Evolutionary conservation across 768 basidiomycete genomes (phyloP).

Genomic region (Daedaleopsis nitida): DNA sequence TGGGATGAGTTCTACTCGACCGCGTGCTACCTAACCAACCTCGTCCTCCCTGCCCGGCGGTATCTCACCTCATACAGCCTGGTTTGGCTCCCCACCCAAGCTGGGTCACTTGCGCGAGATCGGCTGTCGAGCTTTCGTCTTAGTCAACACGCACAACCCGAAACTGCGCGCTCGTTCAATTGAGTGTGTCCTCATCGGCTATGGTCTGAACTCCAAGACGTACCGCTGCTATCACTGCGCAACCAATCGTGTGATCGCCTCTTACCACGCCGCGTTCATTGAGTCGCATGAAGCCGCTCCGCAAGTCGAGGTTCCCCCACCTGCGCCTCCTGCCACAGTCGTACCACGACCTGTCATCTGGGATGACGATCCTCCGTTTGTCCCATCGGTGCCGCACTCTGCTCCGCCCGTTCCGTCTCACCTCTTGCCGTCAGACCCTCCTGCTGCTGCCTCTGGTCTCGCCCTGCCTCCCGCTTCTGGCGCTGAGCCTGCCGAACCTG

Average conservation of each 20-base stretch:
- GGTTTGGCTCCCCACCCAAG: conserved; percentile 20
- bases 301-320: neutral
- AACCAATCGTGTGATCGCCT: conserved; percentile 8
- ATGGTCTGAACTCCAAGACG: conserved; percentile 23
- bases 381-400: no score
- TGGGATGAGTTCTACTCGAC: conserved; percentile 16
- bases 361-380: no score
- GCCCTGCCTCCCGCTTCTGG: no score
- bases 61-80: conserved; percentile 12
- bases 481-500: no score
- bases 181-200: conserved; percentile 31
- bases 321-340: no score
- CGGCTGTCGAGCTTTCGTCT: conserved; percentile 28
- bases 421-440: no score
- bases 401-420: no score
- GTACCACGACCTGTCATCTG: no score
- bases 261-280: conserved; percentile 26
- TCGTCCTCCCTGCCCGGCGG: neutral
- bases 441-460: no score
- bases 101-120: conserved; percentile 28
- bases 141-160: conserved; percentile 21
- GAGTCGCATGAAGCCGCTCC: conserved; percentile 22
- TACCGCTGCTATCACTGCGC: conserved; percentile 27
- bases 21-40: conserved; percentile 13
- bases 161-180: conserved; percentile 23